Base-by-base conservation (phyloP, 2,329 filamentous ascomycete genomes). In the Dactylellina cionopaga region DNA sequence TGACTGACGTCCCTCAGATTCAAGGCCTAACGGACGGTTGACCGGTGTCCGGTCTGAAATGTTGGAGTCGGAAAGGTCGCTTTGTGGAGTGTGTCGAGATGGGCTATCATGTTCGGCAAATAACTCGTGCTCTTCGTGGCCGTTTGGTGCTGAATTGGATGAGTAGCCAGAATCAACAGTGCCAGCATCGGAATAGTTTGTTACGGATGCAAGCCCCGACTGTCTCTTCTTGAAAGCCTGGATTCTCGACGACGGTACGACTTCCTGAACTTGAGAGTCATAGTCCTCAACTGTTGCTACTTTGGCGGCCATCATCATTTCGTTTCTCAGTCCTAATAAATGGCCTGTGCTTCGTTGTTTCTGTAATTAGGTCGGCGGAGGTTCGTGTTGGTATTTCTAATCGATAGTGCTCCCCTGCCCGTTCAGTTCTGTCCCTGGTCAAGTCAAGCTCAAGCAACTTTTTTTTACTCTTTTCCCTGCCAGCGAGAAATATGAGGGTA, bases 121-220 rank as follows among this genome's bases (percentile, higher is more conserved):
- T 35, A 64, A 27, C 19, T 71, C 66, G 17, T 64, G 49, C 15
- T 71, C 49, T 31, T 71, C 66, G 1, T 71, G 66, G 31, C 66
- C 66, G 27, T 70, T 76, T 24, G 75, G 72, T 13, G 74, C 75
- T 19, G 75, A 75, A 43, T 75, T 74, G 31, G 76, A 77, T 37
- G 75, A 76, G 49, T 77, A 77, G 15, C 76, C 76, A 55, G 75
- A 76, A 68, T 77, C 76, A 15, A 71, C 68, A 22, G 75, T 71
- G 46, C 74, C 74, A 59, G 69, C 75, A 37, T 75, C 74, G n/a
- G 68, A 74, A 39, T 74, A 76, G 49, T 77, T 74, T 15, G 66
- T 71, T 27, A 71, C 66, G 6, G 66, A 71, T 51, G 75, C 74
- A 27, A 77, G 56, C 25, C 76, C 75, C 3, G 76, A 77, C 51